Base-by-base conservation (phyloP, 164 flowering plant genomes). In the Aristolochia californica region DNA sequence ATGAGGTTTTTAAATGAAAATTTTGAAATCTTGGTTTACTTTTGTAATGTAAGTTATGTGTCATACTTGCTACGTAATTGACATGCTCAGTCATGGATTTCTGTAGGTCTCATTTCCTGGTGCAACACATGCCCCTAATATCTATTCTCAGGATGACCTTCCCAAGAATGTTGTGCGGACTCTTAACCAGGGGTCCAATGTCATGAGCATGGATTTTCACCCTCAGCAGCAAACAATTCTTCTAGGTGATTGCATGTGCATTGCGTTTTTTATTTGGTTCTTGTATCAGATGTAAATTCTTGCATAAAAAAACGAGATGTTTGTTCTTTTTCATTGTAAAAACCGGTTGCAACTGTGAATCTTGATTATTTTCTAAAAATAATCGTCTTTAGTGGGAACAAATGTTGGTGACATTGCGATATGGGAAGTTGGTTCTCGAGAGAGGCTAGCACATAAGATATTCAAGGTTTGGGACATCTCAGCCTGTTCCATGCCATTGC, bases 191-290 rank as follows among this genome's bases (percentile, higher is more conserved):
- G 89, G 89, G 22, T 80, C 96, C 3, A 71, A 48, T 74, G 81
- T 77, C 27, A 83, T 68, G 78, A 83, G 87, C 85, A 80, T 87
- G 96, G 96, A 87, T 70, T 87, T 87, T 66, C 96, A 87, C 72
- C 96, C 91, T 5, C 74, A 66, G 13, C 87, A 81, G 43, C 96
- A 83, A 56, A 83, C 81, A 18, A 55, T 82, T 59, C 88, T 87
- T 64, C 65, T 87, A 71, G 95, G 95, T 87, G 53, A 11, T 16
- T 63, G 28, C 16, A 44, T 28, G 13, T 44, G 40, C 10, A 5
- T 5, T 57, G 9, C 4, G 7, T 44, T 45, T 16, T 45, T 45
- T 13, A 25, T 57, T 44, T 45, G 28, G 16, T 57, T 30, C 21
- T 21, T 4, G 14, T 34, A 34, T 2, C 1, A 34, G 40, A 34